Evolutionary conservation across 75 land plant genomes (phyloP).

Genomic region (Selaginella tamariscina): DNA sequence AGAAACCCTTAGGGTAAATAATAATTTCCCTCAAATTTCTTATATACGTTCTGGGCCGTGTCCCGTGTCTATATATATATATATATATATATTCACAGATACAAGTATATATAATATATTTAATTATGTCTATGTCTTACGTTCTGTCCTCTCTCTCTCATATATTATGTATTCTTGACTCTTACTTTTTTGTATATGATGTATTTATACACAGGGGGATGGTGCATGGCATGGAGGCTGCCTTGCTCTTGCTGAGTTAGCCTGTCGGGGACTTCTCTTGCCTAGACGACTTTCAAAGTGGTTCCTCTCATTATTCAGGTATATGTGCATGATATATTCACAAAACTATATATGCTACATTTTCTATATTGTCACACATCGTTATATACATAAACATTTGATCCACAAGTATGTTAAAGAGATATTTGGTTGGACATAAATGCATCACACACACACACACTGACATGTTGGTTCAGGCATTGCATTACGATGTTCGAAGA

Average conservation of each 20-base stretch:
- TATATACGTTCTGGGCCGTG: too few species aligned
- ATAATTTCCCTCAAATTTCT: too few species aligned
- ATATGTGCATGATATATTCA: background rate
- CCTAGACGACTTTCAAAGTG: too few species aligned
- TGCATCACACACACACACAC: too few species aligned
- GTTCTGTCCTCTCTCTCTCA: background rate
- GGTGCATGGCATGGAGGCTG: constrained; percentile 13
- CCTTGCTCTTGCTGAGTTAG: constrained; percentile 9
- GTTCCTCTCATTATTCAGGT: constrained; percentile 7
- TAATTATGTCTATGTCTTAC: too few species aligned
- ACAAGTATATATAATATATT: too few species aligned
- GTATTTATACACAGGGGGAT: constrained; percentile 9
- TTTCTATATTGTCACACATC: too few species aligned
- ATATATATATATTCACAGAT: background rate
- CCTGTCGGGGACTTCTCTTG: background rate
- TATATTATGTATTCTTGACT: background rate
- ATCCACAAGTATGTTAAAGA: too few species aligned
- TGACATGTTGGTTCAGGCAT: constrained; percentile 44
- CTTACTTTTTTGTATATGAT: background rate
- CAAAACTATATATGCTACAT: too few species aligned
- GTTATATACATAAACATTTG: too few species aligned
- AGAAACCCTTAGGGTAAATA: too few species aligned
- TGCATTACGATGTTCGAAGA: constrained; percentile 89
- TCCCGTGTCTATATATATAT: too few species aligned
- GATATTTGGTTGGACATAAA: background rate